Percentiles rank a stretch among this genome's conserved stretches.
Conservation (phyloP, 176 grass and related monocot genomes). For the Saccharum spontaneum region DNA sequence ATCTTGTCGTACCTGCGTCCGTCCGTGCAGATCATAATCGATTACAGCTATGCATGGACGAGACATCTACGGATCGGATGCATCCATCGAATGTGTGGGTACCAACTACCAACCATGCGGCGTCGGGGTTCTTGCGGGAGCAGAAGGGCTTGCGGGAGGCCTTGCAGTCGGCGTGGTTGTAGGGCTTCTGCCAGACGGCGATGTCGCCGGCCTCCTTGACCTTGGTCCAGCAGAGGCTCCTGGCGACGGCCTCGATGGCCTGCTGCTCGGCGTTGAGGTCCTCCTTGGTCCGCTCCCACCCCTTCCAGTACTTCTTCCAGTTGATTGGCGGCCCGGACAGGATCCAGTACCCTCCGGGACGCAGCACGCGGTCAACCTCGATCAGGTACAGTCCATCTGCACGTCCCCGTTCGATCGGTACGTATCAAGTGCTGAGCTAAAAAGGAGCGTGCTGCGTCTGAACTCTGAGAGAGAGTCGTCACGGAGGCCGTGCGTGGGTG, state of each 20-base stretch:
- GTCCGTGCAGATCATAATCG: background rate
- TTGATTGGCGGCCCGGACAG: conserved; percentile 89
- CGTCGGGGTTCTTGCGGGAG: conserved; percentile 53
- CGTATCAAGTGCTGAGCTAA: background rate
- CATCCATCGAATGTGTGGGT: background rate
- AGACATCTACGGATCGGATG: too few relatives aligned
- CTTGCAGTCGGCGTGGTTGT: conserved; percentile 75
- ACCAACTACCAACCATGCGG: conserved; percentile 54
- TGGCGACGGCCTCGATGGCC: conserved; percentile 65
- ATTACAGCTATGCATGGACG: background rate
- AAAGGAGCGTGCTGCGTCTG: background rate
- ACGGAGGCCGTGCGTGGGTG: background rate
- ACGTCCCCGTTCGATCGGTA: background rate
- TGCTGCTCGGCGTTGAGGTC: conserved; percentile 78
- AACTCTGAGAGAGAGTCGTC: background rate
- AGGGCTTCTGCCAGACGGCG: conserved; percentile 91
- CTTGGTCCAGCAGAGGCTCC: conserved; percentile 91
- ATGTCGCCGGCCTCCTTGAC: conserved; percentile 80
- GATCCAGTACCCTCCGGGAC: conserved; percentile 93
- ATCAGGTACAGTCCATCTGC: conserved; percentile 84
- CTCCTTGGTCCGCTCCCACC: conserved; percentile 76
- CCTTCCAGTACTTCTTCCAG: conserved; percentile 81
- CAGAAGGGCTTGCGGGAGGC: conserved; percentile 68
- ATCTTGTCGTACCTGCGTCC: conserved; percentile 79
- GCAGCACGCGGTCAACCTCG: conserved; percentile 78